These are phyloP conservation scores for Metschnikowia santaceciliae DNA, from an alignment of 805 yeast genomes.

Conservation along the genomic window DNA sequence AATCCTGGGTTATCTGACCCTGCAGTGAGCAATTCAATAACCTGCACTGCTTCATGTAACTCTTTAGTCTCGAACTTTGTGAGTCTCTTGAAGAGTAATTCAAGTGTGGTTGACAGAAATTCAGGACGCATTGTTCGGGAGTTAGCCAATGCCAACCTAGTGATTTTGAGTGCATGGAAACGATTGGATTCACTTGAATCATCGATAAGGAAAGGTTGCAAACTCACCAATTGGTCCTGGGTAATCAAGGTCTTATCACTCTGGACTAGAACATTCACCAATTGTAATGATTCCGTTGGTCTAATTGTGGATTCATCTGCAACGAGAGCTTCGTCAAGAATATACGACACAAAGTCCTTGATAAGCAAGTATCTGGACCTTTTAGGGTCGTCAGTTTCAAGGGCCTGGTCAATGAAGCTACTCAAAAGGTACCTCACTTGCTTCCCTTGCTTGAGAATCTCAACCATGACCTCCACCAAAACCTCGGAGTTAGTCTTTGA, in stretches of 20 bases:
- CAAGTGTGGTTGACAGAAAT: constrained; percentile 48
- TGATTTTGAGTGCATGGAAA: constrained; percentile 50
- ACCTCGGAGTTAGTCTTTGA: neutral
- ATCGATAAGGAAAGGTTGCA: constrained; percentile 62
- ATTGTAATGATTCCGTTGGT: constrained; percentile 27
- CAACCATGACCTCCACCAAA: neutral
- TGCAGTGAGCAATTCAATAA: constrained; percentile 54
- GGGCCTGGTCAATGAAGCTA: constrained; percentile 1
- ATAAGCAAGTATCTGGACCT: neutral
- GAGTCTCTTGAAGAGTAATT: constrained; percentile 48
- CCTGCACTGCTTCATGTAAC: constrained; percentile 69
- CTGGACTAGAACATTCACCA: constrained; percentile 55
- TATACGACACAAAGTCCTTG: constrained; percentile 1
- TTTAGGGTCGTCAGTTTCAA: neutral
- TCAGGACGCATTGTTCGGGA: constrained; percentile 44
- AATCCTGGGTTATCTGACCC: constrained; percentile 45
- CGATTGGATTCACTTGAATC: constrained; percentile 42
- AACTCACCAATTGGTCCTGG: constrained; percentile 61
- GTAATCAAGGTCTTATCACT: constrained; percentile 50
- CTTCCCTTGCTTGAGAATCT: constrained; percentile 13
- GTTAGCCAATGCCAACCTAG: constrained; percentile 46
- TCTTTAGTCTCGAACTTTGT: constrained; percentile 61
- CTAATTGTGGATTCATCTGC: neutral
- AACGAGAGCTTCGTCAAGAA: constrained; percentile 6
- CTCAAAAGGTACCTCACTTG: constrained; percentile 20